A percentile compares a stretch with the other conserved stretches of the same genome.
These are phyloP conservation scores for Syncephalastrum contaminatum DNA, from an alignment of 371 early-diverging fungal species.

Conservation along the genomic window DNA sequence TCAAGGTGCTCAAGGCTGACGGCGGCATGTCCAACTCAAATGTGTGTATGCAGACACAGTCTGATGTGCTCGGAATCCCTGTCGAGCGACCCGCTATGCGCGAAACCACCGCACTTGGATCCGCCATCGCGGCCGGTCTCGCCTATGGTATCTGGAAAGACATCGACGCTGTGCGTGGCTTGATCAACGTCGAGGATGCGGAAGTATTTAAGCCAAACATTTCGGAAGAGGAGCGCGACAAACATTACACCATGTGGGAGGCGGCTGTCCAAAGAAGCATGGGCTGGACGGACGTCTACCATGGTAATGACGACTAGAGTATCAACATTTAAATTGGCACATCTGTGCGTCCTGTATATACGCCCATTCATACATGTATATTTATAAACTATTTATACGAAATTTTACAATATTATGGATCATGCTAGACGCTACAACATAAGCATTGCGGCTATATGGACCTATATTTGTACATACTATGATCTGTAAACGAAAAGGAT, in stretches of 20 bases:
- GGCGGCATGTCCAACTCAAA: conserved; percentile 93
- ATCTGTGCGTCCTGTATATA: no score
- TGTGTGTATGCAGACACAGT: conserved; percentile 89
- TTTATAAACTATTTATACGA: no score
- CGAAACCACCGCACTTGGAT: conserved; percentile 93
- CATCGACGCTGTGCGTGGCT: conserved; percentile 30
- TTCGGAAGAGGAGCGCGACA: conserved; percentile 8
- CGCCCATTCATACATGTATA: no score
- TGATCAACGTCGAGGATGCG: conserved; percentile 26
- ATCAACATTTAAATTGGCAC: no score
- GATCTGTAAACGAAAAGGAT: no score
- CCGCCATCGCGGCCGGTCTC: conserved; percentile 91
- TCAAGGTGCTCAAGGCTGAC: conserved; percentile 81
- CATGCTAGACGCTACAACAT: no score
- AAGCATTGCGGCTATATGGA: no score
- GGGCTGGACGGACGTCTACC: conserved; percentile 22
- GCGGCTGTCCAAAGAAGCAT: conserved; percentile 21
- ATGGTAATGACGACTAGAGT: conserved; percentile 10
- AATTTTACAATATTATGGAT: no score
- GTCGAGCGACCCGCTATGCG: conserved; percentile 81
- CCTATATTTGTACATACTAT: no score
- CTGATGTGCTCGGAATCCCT: conserved; percentile 80
- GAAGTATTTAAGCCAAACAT: conserved; percentile 43
- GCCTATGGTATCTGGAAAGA: conserved; percentile 76
- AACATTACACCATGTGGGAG: conserved; percentile 13